These are phyloP conservation scores for Termitomyces sp. DNA, from an alignment of 768 basidiomycete species.

Conservation along the genomic window DNA sequence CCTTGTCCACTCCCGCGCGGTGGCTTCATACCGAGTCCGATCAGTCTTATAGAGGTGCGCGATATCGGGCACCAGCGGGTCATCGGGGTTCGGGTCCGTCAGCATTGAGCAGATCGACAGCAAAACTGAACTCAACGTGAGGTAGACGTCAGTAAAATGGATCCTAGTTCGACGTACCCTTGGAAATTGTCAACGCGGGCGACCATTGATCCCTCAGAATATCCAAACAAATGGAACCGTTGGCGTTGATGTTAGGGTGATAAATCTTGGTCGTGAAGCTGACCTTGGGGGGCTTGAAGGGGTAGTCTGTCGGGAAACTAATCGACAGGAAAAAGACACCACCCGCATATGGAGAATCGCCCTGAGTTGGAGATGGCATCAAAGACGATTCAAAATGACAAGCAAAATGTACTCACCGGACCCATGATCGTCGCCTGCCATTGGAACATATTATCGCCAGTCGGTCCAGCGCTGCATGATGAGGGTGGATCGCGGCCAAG, in stretches of 20 bases:
- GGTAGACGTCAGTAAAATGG: neutral
- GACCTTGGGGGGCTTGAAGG: constrained; percentile 99
- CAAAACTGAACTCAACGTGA: constrained; percentile 50
- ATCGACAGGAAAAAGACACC: constrained; percentile 99
- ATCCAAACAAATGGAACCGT: constrained; percentile 97
- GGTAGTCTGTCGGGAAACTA: constrained; percentile 95
- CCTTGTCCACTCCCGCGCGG: constrained; percentile 99
- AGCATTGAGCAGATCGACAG: constrained; percentile 99
- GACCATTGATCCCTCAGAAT: constrained; percentile 99
- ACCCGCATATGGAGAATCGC: constrained; percentile 96
- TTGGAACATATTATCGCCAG: constrained; percentile 97
- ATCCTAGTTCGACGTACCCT: constrained; percentile 52
- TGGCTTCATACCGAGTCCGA: constrained; percentile 93
- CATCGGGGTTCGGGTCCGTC: constrained; percentile 99
- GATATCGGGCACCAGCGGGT: constrained; percentile 97
- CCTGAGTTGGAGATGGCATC: constrained; percentile 38
- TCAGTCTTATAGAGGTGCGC: constrained; percentile 99
- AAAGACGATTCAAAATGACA: constrained; percentile 19
- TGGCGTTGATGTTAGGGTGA: constrained; percentile 99
- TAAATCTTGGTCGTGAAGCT: constrained; percentile 99
- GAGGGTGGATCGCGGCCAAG: constrained; percentile 99
- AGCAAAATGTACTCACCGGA: constrained; percentile 58
- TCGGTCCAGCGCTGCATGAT: constrained; percentile 98
- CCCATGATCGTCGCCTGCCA: constrained; percentile 99
- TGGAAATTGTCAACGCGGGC: constrained; percentile 97